Evolutionary conservation across 2,329 filamentous ascomycete species (phyloP).

Genomic region (Alternaria gansuensis): DNA sequence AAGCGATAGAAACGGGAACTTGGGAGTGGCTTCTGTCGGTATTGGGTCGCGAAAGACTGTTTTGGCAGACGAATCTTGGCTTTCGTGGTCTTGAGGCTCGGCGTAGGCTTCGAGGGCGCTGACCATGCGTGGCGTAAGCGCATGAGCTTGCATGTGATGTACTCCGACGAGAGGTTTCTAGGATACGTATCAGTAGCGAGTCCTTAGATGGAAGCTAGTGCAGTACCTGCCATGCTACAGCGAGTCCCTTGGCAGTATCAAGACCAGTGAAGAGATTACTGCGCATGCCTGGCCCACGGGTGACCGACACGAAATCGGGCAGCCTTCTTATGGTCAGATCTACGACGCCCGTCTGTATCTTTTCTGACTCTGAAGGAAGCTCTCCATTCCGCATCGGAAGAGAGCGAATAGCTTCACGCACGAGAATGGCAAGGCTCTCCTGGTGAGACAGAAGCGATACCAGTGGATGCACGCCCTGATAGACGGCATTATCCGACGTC

Average conservation of each 20-base stretch:
- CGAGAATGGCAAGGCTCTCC: slow-evolving; percentile 71
- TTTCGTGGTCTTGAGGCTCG: slow-evolving; percentile 12
- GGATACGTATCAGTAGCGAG: slow-evolving; percentile 8
- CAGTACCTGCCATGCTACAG: slow-evolving; percentile 74
- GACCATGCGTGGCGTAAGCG: slow-evolving; percentile 83
- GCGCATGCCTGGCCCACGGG: slow-evolving; percentile 88
- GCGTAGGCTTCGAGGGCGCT: slow-evolving; percentile 62
- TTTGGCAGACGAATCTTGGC: neutral
- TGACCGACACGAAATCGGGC: slow-evolving; percentile 88
- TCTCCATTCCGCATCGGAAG: slow-evolving; percentile 56
- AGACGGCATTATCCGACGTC: slow-evolving; percentile 79
- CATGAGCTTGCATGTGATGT: slow-evolving; percentile 98
- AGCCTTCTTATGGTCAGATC: slow-evolving; percentile 44
- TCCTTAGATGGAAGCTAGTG: neutral
- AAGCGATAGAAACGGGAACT: slow-evolving; percentile 86
- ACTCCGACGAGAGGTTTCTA: slow-evolving; percentile 80
- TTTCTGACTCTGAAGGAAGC: neutral
- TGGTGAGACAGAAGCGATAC: slow-evolving; percentile 80
- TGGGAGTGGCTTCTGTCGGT: slow-evolving; percentile 53
- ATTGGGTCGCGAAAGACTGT: neutral
- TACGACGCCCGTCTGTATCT: neutral
- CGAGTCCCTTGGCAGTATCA: slow-evolving; percentile 85
- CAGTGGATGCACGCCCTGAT: slow-evolving; percentile 81
- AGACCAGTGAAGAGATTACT: slow-evolving; percentile 80
- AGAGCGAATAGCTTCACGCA: slow-evolving; percentile 68